A percentile compares a stretch with the other conserved stretches of the same genome.
Conservation (phyloP, 768 basidiomycete species). For the Termitomyces sp. region DNA sequence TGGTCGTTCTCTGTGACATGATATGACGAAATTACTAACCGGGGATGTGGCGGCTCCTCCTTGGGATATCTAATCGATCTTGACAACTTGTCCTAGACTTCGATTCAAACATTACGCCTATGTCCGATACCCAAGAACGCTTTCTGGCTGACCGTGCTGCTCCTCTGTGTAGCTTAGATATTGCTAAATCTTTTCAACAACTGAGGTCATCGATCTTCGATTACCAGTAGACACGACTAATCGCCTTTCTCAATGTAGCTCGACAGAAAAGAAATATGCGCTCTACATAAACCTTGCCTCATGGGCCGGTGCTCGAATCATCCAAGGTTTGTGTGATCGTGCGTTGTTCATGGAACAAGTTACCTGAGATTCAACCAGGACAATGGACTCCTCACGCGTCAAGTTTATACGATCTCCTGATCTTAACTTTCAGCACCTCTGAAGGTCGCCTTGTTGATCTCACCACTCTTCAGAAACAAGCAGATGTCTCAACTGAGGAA, state of each 20-base stretch:
- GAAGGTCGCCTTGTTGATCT: conserved; percentile 56
- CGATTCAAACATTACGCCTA: conserved; percentile 1
- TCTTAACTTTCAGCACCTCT: conserved; percentile 57
- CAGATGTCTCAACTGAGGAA: conserved; percentile 51
- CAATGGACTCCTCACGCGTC: conserved; percentile 77
- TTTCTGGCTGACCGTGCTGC: conserved; percentile 73
- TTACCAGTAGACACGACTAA: neutral
- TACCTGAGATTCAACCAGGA: conserved; percentile 24
- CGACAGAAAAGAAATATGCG: conserved; percentile 74
- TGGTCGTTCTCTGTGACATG: conserved; percentile 25
- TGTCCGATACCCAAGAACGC: conserved; percentile 41
- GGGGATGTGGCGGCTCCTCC: conserved; percentile 4
- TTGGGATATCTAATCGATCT: neutral
- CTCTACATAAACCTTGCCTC: conserved; percentile 67
- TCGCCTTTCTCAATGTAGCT: conserved; percentile 31
- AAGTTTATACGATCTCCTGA: conserved; percentile 66
- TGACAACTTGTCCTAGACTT: too few relatives aligned
- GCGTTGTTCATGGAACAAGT: neutral
- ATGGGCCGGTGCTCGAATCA: conserved; percentile 83
- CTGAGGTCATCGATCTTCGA: conserved; percentile 41
- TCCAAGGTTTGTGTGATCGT: conserved; percentile 40
- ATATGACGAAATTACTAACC: neutral
- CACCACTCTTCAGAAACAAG: conserved; percentile 41
- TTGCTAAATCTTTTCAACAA: conserved; percentile 63
- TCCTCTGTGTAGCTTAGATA: conserved; percentile 71